A percentile compares a stretch with the other conserved stretches of the same genome.
Evolutionary conservation across 306 rosid species (phyloP).

Genomic region (Sicyos edulis): DNA sequence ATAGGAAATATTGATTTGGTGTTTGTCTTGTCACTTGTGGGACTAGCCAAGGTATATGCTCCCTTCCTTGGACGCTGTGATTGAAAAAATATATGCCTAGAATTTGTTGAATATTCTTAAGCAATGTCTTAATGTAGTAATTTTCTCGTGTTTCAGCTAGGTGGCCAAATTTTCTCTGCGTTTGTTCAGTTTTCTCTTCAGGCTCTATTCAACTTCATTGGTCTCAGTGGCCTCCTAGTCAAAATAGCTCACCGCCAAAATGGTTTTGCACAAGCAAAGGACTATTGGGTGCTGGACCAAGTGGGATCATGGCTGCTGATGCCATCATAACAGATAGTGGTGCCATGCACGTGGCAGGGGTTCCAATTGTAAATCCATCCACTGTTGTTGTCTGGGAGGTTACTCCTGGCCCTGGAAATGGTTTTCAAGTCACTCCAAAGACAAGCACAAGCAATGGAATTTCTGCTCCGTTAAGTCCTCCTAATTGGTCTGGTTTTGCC

Average conservation of each 20-base stretch:
- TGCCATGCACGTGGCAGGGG: constrained; percentile 98
- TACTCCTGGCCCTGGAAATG: constrained; percentile 95
- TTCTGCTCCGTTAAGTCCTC: constrained; percentile 67
- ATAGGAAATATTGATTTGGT: background rate
- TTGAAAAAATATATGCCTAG: background rate
- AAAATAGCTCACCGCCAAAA: constrained; percentile 51
- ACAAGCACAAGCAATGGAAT: constrained; percentile 56
- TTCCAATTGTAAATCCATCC: constrained; percentile 95
- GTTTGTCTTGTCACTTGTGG: constrained; percentile 16
- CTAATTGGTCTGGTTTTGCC: constrained; percentile 82
- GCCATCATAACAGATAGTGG: constrained; percentile 94
- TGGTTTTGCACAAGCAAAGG: constrained; percentile 99
- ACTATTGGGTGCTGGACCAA: constrained; percentile 93
- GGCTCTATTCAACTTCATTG: constrained; percentile 97
- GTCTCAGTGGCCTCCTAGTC: constrained; percentile 95
- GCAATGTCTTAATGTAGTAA: constrained; percentile 31
- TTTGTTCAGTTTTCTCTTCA: constrained; percentile 94
- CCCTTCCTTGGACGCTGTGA: background rate
- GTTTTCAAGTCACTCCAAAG: constrained; percentile 75
- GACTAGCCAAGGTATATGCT: background rate
- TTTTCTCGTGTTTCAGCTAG: constrained; percentile 60
- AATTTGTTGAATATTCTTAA: background rate
- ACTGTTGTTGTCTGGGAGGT: constrained; percentile 99
- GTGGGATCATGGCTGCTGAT: constrained; percentile 99
- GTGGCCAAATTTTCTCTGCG: constrained; percentile 94